phyloP scores from a whole-genome alignment of 2,329 filamentous ascomycete species.

The Fusarium pseudonygamai region DNA sequence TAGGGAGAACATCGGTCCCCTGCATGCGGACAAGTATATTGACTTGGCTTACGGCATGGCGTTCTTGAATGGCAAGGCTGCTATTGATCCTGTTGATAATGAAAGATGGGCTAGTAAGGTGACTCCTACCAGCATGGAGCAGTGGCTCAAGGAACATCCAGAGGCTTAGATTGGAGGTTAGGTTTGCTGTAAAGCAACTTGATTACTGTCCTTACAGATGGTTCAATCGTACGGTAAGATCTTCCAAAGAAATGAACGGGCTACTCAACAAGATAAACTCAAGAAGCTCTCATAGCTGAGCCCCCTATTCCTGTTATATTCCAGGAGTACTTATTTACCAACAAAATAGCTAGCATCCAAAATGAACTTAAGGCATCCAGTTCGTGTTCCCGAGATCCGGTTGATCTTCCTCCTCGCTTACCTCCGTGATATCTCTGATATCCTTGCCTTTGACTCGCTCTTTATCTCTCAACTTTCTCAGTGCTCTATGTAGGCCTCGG shows the following conservation, averaged over 20 bases:
- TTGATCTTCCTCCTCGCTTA: neutral
- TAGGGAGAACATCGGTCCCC: neutral
- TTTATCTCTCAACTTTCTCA: neutral
- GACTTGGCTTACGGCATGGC: conserved; percentile 4
- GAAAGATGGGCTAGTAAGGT: neutral
- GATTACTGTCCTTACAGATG: too few species aligned
- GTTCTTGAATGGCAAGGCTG: neutral
- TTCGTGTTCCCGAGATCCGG: neutral
- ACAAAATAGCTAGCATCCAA: neutral
- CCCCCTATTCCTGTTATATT: neutral
- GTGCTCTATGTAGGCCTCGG: neutral
- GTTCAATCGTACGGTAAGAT: too few species aligned
- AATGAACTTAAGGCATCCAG: neutral
- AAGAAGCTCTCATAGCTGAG: fast-evolving
- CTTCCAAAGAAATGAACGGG: too few species aligned
- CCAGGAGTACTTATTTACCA: fast-evolving
- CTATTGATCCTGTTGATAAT: neutral
- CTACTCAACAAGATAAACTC: too few species aligned
- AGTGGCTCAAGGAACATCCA: neutral
- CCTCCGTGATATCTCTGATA: neutral
- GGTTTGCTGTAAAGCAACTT: too few species aligned
- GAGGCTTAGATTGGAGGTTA: neutral
- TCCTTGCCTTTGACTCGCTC: neutral
- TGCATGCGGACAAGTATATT: neutral
- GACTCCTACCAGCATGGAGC: neutral